Conservation (phyloP, 331 rosid species). For the Stylosanthes scabra region DNA sequence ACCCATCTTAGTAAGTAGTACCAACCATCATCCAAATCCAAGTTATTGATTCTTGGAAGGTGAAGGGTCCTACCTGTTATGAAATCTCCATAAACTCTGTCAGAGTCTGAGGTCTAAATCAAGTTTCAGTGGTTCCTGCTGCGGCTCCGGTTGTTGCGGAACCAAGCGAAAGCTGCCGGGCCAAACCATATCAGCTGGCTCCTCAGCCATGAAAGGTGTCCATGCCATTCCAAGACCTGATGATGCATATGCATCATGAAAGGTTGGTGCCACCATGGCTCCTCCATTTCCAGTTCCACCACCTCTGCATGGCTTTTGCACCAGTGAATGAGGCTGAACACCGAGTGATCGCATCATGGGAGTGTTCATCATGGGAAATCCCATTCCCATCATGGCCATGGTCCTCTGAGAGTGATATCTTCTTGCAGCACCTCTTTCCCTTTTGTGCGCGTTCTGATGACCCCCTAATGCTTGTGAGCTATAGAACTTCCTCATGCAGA, state of each 20-base stretch:
- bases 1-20: conserved; percentile 39
- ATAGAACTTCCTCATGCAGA: conserved; percentile 91
- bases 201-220: conserved; percentile 59
- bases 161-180: conserved; percentile 91
- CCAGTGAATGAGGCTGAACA: conserved; percentile 79
- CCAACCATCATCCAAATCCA: conserved; percentile 33
- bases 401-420: conserved; percentile 82
- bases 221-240: conserved; percentile 51
- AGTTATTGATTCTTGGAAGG: conserved; percentile 34
- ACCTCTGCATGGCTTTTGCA: conserved; percentile 70
- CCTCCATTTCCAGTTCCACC: conserved; percentile 1
- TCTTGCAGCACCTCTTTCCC: conserved; percentile 94
- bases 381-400: conserved; percentile 78
- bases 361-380: no score
- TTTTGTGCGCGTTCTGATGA: conserved; percentile 96
- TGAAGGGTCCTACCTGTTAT: conserved; percentile 44
- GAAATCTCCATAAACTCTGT: conserved; percentile 22
- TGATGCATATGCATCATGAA: conserved; percentile 54
- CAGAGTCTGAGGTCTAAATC: conserved; percentile 87
- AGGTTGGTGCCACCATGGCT: conserved; percentile 53
- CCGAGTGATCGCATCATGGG: conserved; percentile 72
- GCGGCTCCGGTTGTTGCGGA: conserved; percentile 52
- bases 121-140: conserved; percentile 60
- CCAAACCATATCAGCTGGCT: conserved; percentile 67
- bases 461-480: conserved; percentile 98